Conservation (phyloP, 2,329 filamentous ascomycete genomes). For the Onygenales sp. region DNA sequence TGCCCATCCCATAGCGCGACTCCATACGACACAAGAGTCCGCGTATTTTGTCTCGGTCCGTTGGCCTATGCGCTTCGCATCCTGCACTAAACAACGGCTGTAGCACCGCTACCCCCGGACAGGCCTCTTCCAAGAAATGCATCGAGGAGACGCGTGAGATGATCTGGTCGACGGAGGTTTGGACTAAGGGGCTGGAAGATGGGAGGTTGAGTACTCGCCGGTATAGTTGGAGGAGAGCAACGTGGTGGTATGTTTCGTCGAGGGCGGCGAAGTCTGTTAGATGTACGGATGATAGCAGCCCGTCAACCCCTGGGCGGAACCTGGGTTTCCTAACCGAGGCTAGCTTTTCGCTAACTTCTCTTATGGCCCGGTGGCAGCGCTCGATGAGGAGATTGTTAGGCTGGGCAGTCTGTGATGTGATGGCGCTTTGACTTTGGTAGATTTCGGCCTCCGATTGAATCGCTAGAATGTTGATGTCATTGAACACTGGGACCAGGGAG, state of each 20-base stretch:
- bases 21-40: slow-evolving; percentile 46
- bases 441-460: slow-evolving; percentile 5
- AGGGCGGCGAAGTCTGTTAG: slow-evolving; percentile 11
- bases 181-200: slow-evolving; percentile 11
- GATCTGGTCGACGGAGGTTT: slow-evolving; percentile 10
- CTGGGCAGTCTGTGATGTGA: not conserved
- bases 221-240: slow-evolving; percentile 12
- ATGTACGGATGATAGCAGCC: slow-evolving; percentile 8
- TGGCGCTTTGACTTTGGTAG: not conserved
- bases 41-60: slow-evolving; percentile 44
- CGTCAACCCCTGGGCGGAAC: slow-evolving; percentile 9
- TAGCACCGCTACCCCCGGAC: slow-evolving; percentile 54
- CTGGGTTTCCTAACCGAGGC: slow-evolving; percentile 5
- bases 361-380: slow-evolving; percentile 9
- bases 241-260: slow-evolving; percentile 12
- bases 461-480: slow-evolving; percentile 10
- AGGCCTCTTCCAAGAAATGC: slow-evolving; percentile 11
- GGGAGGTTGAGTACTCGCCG: slow-evolving; percentile 10
- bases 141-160: slow-evolving; percentile 9
- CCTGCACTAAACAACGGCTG: slow-evolving; percentile 57
- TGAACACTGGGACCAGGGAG: slow-evolving; percentile 10
- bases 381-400: slow-evolving; percentile 5
- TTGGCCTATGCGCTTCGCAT: slow-evolving; percentile 45
- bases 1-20: slow-evolving; percentile 54
- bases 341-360: slow-evolving; percentile 7